Evolutionary conservation across 768 basidiomycete species (phyloP), one percentile per base, ranked within the genome.

Genomic region (Piloderma croceum): DNA sequence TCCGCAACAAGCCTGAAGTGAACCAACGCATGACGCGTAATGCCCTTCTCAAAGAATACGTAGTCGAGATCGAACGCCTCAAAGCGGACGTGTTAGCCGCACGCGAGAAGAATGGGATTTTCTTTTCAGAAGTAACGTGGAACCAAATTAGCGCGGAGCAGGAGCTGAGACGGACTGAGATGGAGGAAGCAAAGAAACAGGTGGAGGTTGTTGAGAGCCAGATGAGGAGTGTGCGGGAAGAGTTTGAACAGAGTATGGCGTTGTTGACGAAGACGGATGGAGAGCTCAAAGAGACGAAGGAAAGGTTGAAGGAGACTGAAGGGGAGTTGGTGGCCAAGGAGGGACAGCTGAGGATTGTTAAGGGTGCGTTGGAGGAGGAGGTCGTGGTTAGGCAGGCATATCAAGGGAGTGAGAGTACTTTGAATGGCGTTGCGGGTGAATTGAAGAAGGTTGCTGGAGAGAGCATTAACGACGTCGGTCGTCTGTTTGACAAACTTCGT

Each of bases 91-190:
- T 94, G 33, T 65, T 90, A 0, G 93, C 96, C 6, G 87, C 92
- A 5, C 76, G 93, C 25, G 92, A 96, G 62, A 94, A 94, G 72
- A 92, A 94, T 52, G 96, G 96, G 6, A 89, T 97, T 24, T 96
- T 83, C 61, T 83, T 98, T 59, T 83, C 90, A 1, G 81, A 89
- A 51, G 92, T 97, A 50, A 82, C 79, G 3, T 97, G 91, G 91
- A 77, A 74, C 34, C 82, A 93, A 57, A 74, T 94, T 64, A 77
- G 63, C 6, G 67, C 70, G 3, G 89, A 90, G 54, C 81, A 90
- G 45, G 86, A 90, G 51, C 65, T 85, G 27, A 71, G 73, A 35
- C 76, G 81, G 53, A 85, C 85, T 6, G 84, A 88, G 51, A 70
- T 86, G 40, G 78, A 83, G 32, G 92, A 97, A 54, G 81, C 89